Evolutionary conservation across 148 eudicot genomes (phyloP).

Genomic region (Linanthus parryae): DNA sequence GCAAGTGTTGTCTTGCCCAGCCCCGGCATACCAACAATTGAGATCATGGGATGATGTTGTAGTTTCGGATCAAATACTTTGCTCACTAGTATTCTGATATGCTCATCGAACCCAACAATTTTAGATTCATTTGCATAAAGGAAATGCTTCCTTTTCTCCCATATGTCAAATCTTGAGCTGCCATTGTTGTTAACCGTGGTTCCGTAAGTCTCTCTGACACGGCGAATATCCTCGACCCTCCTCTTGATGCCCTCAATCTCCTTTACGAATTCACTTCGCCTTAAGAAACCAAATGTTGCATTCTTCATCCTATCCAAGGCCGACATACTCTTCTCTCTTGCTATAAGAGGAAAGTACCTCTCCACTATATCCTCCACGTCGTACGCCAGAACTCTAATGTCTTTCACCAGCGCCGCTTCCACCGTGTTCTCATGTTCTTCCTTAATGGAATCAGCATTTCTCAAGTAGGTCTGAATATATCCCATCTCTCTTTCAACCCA

Average conservation of each 20-base stretch:
- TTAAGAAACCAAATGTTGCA: not conserved
- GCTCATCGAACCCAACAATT: conserved; percentile 10
- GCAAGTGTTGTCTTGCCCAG: conserved; percentile 18
- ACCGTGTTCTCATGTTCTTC: not conserved
- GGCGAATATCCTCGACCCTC: conserved; percentile 6
- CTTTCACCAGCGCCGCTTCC: not conserved
- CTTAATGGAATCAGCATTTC: conserved; percentile 10
- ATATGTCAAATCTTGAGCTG: not conserved
- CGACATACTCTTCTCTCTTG: not conserved
- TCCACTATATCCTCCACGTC: conserved; percentile 14
- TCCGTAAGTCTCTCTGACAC: not conserved
- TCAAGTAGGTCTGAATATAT: conserved; percentile 8
- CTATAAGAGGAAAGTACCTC: not conserved
- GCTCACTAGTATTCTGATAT: not conserved
- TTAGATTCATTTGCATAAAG: conserved; percentile 1
- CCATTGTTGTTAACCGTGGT: not conserved
- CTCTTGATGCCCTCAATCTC: conserved; percentile 1
- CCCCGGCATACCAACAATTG: conserved; percentile 11
- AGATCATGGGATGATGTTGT: not conserved
- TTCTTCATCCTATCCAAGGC: not conserved
- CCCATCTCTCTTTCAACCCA: conserved; percentile 13
- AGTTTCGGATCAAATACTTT: not conserved
- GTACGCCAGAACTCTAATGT: conserved; percentile 10
- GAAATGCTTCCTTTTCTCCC: not conserved
- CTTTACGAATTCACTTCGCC: not conserved